Conservation (phyloP, 2,329 filamentous ascomycete genomes). For the Penicillium paneum region DNA sequence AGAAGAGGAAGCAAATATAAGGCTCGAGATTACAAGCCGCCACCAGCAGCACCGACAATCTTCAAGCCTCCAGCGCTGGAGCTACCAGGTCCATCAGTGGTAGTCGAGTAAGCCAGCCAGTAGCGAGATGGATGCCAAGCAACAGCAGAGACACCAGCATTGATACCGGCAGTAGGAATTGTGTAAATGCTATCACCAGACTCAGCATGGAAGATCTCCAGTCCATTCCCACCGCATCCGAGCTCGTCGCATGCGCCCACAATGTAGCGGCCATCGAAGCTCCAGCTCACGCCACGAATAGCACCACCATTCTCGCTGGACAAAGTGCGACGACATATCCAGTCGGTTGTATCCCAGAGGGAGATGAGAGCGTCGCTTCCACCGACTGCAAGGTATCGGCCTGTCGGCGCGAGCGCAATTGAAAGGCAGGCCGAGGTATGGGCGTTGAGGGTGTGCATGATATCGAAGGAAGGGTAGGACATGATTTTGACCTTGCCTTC, state of each 20-base stretch:
- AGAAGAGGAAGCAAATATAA: not conserved
- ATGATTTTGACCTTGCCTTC: constrained; percentile 50
- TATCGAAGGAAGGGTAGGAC: constrained; percentile 46
- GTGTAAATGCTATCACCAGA: constrained; percentile 49
- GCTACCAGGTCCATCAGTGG: constrained; percentile 41
- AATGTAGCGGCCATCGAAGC: constrained; percentile 50
- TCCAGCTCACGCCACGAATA: constrained; percentile 49
- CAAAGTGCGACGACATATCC: constrained; percentile 49
- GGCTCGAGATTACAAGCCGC: constrained; percentile 27
- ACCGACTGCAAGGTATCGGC: constrained; percentile 49
- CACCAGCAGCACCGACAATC: constrained; percentile 48
- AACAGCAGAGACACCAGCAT: constrained; percentile 45
- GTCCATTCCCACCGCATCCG: constrained; percentile 41
- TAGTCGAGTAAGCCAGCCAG: constrained; percentile 49
- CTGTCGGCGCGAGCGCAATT: constrained; percentile 46
- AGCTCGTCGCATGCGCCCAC: constrained; percentile 49
- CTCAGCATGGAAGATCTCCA: constrained; percentile 52
- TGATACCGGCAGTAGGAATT: constrained; percentile 38
- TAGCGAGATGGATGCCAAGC: constrained; percentile 52
- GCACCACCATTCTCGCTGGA: constrained; percentile 45
- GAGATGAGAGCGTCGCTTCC: constrained; percentile 50
- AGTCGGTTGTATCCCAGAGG: constrained; percentile 52
- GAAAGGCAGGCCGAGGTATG: constrained; percentile 50
- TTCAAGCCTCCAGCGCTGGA: constrained; percentile 43
- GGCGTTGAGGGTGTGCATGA: constrained; percentile 47